Conservation (phyloP, 139 green algal species). For the Closterium sp. region DNA sequence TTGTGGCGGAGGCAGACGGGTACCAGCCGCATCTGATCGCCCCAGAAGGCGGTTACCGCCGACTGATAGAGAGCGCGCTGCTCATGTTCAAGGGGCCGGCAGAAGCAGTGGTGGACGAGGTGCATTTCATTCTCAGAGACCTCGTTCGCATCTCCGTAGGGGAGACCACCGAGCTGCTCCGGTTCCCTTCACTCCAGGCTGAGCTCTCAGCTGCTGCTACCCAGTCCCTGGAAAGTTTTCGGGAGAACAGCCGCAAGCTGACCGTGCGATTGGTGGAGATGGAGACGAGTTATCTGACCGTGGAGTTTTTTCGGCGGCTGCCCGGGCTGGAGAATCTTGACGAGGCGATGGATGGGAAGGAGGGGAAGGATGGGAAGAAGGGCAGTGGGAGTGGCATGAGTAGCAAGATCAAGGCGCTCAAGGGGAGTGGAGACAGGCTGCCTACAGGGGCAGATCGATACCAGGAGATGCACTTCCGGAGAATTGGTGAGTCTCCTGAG, state of each 20-base stretch:
- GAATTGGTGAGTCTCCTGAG: slow-evolving; percentile 16
- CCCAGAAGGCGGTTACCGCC: slow-evolving; percentile 90
- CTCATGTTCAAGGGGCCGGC: slow-evolving; percentile 49
- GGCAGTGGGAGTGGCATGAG: neutral
- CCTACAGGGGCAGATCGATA: slow-evolving; percentile 5
- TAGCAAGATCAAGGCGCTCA: neutral
- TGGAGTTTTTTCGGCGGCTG: slow-evolving; percentile 50
- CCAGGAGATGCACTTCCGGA: slow-evolving; percentile 12
- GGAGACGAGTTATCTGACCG: slow-evolving; percentile 49
- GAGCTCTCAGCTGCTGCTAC: slow-evolving; percentile 26
- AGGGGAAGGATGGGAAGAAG: slow-evolving; percentile 7
- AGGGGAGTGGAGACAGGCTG: neutral
- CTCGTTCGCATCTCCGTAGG: slow-evolving; percentile 9
- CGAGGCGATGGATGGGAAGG: neutral
- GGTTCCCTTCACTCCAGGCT: slow-evolving; percentile 32
- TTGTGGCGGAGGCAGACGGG: slow-evolving; percentile 72
- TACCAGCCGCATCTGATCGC: slow-evolving; percentile 97
- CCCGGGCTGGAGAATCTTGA: slow-evolving; percentile 12
- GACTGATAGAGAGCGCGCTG: slow-evolving; percentile 75
- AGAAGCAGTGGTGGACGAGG: slow-evolving; percentile 42
- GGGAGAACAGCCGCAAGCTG: slow-evolving; percentile 39
- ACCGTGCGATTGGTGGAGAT: slow-evolving; percentile 48
- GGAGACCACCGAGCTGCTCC: slow-evolving; percentile 36
- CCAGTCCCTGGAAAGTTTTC: slow-evolving; percentile 29
- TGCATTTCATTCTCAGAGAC: slow-evolving; percentile 46